Evolutionary conservation across 169 alveolate species (phyloP), one percentile per base, ranked within the genome.

Genomic region (Plasmodium chabaudi): DNA sequence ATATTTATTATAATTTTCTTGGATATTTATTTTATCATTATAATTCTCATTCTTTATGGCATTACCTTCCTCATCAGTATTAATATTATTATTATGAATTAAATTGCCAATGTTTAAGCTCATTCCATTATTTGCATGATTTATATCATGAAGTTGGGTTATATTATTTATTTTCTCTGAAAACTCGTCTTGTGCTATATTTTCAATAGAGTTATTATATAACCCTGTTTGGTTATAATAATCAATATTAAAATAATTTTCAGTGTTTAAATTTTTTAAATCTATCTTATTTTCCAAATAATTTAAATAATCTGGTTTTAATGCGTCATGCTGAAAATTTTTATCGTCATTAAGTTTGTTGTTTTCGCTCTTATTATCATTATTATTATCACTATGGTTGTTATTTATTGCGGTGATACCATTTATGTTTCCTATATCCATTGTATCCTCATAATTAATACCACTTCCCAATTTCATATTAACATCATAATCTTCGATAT

Each of bases 181-280:
- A 57, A n/a, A n/a, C 13, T 57, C 10, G 1, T 15, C 10, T n/a
- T 15, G 13, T 23, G 19, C 9, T 17, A 9, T 17, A 57, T 51
- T 60, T 0, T 53, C 84, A 25, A 39, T 71, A 13, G 6, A 47
- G 6, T 6, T 25, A 23, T 19, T 42, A 42, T 71, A 71, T 19
- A 71, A 53, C 39, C 9, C 25, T 53, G 55, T 39, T 59, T 25
- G 25, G 47, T 53, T 34, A 44, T 23, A 53, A 53, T 53, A 71
- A 19, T 71, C 68, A 47, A 71, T 53, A 59, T 71, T 53, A 12
- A 71, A 57, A 51, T 9, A 53, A 71, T 51, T 71, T 9, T 17
- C 2, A 19, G 9, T 51, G 25, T 25, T 68, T 19, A 68, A 4
- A 46, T 23, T 34, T 44, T 68, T 42, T 9, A n/a, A 19, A 12